phyloP scores from a whole-genome alignment of 257 asterid species.

The Leptodermis oblonga region DNA sequence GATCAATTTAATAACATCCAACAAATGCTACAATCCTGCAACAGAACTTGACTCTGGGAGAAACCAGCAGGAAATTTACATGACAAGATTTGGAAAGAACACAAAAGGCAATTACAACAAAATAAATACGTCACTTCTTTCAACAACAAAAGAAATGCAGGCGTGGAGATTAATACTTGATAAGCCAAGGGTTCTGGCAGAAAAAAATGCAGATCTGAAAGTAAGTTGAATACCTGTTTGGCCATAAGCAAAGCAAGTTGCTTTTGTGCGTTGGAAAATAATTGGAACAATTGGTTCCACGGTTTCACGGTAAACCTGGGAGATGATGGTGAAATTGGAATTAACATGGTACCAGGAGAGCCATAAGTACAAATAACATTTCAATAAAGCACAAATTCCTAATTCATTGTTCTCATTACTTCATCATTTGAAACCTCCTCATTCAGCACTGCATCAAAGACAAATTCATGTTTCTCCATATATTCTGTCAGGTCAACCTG shows the following conservation, averaged over 20 bases:
- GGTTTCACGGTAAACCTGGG: conserved; percentile 52
- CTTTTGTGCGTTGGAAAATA: conserved; percentile 54
- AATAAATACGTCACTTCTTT: not conserved
- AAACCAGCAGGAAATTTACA: not conserved
- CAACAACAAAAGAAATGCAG: not conserved
- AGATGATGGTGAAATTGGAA: conserved; percentile 12
- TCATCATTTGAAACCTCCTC: conserved; percentile 99
- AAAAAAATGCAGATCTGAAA: not conserved
- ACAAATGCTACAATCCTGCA: not conserved
- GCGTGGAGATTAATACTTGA: not conserved
- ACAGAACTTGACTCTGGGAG: not conserved
- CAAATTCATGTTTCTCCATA: conserved; percentile 95
- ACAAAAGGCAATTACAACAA: not conserved
- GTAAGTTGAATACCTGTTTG: conserved; percentile 64
- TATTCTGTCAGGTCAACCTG: conserved; percentile 98
- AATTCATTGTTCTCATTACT: conserved; percentile 38
- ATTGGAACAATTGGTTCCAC: conserved; percentile 55
- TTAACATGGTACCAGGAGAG: conserved; percentile 10
- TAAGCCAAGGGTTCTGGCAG: conserved; percentile 2
- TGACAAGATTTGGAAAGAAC: not conserved
- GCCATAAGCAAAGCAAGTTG: conserved; percentile 59
- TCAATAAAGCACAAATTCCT: not conserved
- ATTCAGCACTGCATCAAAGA: conserved; percentile 93
- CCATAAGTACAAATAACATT: not conserved
- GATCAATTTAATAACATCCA: not conserved